A percentile compares a stretch with the other conserved stretches of the same genome.
Conservation (phyloP, 2,329 filamentous ascomycete genomes). For the Monilinia fructicola region DNA sequence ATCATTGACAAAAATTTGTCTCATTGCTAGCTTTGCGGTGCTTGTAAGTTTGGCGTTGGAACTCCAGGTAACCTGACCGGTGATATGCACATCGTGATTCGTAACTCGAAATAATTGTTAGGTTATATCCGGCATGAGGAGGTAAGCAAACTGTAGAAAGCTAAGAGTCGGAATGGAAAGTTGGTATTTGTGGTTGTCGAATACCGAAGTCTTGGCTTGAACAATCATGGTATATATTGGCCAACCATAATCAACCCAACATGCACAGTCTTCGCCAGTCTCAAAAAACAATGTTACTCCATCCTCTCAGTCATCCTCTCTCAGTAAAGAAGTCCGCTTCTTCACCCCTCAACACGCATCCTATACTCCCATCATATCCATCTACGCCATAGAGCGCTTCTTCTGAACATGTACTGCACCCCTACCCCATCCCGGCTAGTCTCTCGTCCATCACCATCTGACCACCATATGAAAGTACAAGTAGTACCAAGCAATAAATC, state of each 20-base stretch:
- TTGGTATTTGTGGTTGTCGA: too few relatives aligned
- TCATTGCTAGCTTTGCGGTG: not conserved
- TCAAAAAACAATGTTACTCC: too few relatives aligned
- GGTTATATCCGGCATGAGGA: too few relatives aligned
- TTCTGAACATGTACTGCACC: not conserved
- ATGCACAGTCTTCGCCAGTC: not conserved
- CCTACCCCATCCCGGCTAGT: not conserved
- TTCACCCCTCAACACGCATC: not conserved
- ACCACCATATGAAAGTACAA: conserved; percentile 6
- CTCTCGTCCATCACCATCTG: too few relatives aligned
- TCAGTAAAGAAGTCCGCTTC: not conserved
- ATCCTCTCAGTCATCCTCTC: not conserved
- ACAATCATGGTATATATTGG: not conserved
- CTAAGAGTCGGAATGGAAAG: too few relatives aligned
- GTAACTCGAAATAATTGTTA: too few relatives aligned
- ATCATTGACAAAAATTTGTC: not conserved
- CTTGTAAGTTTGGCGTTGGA: not conserved
- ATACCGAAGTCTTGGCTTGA: not conserved
- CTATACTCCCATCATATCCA: not conserved
- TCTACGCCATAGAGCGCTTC: not conserved
- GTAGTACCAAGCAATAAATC: not conserved
- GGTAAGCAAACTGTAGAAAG: too few relatives aligned
- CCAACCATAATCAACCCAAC: too few relatives aligned
- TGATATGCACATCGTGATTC: too few relatives aligned
- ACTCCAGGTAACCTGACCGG: not conserved